These are phyloP conservation scores for Phytopythium litorale DNA, from an alignment of 352 stramenopile species.

Conservation along the genomic window DNA sequence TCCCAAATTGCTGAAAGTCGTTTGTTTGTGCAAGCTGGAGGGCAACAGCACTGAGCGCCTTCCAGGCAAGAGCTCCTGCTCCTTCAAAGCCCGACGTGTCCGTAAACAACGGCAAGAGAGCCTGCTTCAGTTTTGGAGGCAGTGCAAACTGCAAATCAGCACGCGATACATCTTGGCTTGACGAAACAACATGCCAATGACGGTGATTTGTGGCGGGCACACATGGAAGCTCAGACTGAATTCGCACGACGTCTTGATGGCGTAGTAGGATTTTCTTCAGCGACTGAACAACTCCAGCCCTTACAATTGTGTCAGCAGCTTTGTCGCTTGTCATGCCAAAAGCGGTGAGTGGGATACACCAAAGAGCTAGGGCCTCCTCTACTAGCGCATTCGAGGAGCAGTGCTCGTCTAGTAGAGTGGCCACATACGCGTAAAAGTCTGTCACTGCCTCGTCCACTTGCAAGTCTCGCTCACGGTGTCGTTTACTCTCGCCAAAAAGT, in stretches of 20 bases:
- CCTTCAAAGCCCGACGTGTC: background rate
- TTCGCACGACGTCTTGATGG: background rate
- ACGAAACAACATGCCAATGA: background rate
- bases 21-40: constrained; percentile 27
- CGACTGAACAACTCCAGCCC: constrained; percentile 22
- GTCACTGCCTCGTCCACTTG: background rate
- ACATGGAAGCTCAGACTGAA: background rate
- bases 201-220: background rate
- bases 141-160: background rate
- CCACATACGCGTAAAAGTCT: background rate
- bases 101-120: background rate
- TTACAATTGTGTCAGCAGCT: constrained; percentile 17
- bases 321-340: constrained; percentile 3
- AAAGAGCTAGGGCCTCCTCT: constrained; percentile 38
- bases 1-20: constrained; percentile 11
- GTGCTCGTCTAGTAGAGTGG: background rate
- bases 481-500: background rate
- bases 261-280: constrained; percentile 20
- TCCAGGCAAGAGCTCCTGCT: constrained; percentile 22
- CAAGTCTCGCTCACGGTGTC: background rate
- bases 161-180: background rate
- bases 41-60: constrained; percentile 26
- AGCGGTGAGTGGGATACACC: constrained; percentile 21
- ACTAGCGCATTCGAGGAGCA: constrained; percentile 30
- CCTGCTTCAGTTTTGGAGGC: constrained; percentile 13